Conservation (phyloP, 1,284 basidiomycete species). For the Ceratobasidium sp. region DNA sequence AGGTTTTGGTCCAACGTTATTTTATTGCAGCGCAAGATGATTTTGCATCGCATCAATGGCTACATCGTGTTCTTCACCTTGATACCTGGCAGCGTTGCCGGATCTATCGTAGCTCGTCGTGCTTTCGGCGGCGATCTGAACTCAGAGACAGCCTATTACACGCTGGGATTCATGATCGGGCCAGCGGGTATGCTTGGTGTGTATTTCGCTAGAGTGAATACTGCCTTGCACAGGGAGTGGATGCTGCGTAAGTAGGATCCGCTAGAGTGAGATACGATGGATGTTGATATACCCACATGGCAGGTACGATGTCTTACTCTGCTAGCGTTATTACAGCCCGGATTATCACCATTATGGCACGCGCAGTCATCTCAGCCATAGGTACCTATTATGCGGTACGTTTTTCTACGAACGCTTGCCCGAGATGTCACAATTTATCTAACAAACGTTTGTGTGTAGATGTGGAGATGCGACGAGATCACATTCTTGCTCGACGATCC, state of each 20-base stretch:
- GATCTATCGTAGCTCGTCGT: slow-evolving; percentile 48
- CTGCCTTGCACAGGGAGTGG: slow-evolving; percentile 47
- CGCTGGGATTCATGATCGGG: slow-evolving; percentile 45
- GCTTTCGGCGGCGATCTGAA: slow-evolving; percentile 48
- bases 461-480: slow-evolving; percentile 49
- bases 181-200: slow-evolving; percentile 32
- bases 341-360: slow-evolving; percentile 47
- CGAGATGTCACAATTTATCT: not conserved
- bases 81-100: slow-evolving; percentile 45
- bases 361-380: slow-evolving; percentile 41
- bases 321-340: slow-evolving; percentile 47
- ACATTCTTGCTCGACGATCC: slow-evolving; percentile 40
- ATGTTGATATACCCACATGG: not conserved
- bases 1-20: not conserved
- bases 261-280: not conserved
- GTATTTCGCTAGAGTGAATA: slow-evolving; percentile 30
- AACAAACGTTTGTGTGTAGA: slow-evolving; percentile 17
- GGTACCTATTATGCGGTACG: slow-evolving; percentile 48
- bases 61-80: slow-evolving; percentile 45
- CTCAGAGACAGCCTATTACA: slow-evolving; percentile 46
- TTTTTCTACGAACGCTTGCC: slow-evolving; percentile 1
- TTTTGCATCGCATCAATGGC: slow-evolving; percentile 48
- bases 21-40: slow-evolving; percentile 46
- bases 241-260: slow-evolving; percentile 48
- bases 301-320: slow-evolving; percentile 47